Conservation (phyloP, 768 basidiomycete species). For the Pseudohyphozyma bogoriensis region DNA sequence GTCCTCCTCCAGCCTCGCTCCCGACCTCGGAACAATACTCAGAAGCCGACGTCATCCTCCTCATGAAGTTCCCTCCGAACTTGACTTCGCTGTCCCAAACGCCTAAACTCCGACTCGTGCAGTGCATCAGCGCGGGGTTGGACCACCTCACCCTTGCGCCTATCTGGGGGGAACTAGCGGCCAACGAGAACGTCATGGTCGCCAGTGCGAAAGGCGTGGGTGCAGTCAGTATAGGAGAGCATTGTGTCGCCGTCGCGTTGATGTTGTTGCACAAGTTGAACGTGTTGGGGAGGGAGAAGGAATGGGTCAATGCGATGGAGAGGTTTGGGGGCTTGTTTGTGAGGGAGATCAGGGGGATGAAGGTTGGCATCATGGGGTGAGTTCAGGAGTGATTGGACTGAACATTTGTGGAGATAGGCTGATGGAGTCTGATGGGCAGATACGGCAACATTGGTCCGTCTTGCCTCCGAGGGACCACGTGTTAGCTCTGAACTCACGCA, state of each 20-base stretch:
- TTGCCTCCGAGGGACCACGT: too few relatives aligned
- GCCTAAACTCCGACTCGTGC: neutral
- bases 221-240: neutral
- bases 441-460: constrained; percentile 3
- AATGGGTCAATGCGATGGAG: too few relatives aligned
- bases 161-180: too few relatives aligned
- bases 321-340: too few relatives aligned
- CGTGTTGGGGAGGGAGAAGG: neutral
- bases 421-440: neutral
- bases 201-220: neutral
- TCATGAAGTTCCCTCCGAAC: neutral
- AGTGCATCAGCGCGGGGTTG: neutral
- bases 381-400: neutral
- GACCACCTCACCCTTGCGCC: too few relatives aligned
- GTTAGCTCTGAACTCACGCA: too few relatives aligned
- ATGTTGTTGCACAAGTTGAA: neutral
- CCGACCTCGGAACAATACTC: neutral
- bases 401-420: neutral
- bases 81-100: neutral
- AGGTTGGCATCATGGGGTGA: neutral
- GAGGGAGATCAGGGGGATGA: neutral
- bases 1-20: too few relatives aligned
- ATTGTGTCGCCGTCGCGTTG: constrained; percentile 1
- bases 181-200: neutral
- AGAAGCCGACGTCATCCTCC: constrained; percentile 2